A percentile compares a stretch with the other conserved stretches of the same genome.
Conservation (phyloP, 2,329 filamentous ascomycete species). For the Colletotrichum liriopes region DNA sequence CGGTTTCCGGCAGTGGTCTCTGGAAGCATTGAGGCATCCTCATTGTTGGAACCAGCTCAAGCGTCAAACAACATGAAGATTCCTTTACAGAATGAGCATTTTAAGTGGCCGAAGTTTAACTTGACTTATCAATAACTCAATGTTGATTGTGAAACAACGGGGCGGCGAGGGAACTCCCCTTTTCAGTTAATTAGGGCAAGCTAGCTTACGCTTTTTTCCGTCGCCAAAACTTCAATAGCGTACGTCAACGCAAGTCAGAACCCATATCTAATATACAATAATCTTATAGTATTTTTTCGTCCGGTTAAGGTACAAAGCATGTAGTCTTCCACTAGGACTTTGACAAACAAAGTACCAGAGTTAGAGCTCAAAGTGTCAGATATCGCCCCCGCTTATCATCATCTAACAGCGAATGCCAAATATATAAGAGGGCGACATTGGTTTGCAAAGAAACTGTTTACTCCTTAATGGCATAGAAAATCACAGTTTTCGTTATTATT, state of each 20-base stretch:
- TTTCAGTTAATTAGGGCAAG: not conserved
- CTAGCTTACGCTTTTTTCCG: not conserved
- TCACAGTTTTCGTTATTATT: not conserved
- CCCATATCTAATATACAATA: not conserved
- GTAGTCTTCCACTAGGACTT: not conserved
- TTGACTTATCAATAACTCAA: not conserved
- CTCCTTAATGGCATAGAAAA: accelerated
- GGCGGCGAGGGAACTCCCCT: not conserved
- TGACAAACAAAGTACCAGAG: no score
- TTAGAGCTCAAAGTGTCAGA: no score
- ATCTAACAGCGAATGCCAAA: no score
- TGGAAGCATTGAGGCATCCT: not conserved
- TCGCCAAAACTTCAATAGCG: not conserved
- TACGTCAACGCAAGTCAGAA: not conserved
- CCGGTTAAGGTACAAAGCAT: not conserved
- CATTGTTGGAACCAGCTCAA: not conserved
- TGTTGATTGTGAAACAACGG: not conserved
- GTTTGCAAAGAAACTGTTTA: not conserved
- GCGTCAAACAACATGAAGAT: not conserved
- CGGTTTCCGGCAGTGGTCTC: no score
- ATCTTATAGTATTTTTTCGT: not conserved
- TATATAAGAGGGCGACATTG: not conserved
- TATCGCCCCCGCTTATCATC: no score
- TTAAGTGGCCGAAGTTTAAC: not conserved
- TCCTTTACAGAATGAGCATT: not conserved